Base-by-base conservation (phyloP, 1,284 basidiomycete species). In the Trametes hirsuta region DNA sequence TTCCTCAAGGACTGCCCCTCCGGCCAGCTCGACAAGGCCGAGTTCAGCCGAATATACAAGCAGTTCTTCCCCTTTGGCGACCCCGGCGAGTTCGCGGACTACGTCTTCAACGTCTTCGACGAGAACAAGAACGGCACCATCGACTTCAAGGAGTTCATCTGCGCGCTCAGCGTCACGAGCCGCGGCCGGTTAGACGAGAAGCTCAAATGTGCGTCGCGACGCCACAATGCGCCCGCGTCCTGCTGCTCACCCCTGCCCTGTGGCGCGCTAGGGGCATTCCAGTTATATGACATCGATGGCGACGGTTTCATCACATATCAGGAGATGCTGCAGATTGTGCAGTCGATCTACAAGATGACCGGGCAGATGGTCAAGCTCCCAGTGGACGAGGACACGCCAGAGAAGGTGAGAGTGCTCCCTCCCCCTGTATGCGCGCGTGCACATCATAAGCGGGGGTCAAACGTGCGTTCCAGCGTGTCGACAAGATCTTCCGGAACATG, bases 21-120 rank as follows among this genome's bases (percentile, higher is more conserved):
- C 4, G 97, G 97, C 46, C 92, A 95, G 70, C 87, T 99, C 68
- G 94, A 98, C 84, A 97, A 95, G 83, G 82, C 87, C 56, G 97
- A 97, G 76, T 99, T 99, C 77, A 86, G 91, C 72, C 91, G 93
- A 75, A 99, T 99, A 84, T 99, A 99, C 86, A 95, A 97, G 75
- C 97, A 99, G 75, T 97, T 99, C 90, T 98, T 98, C 83, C 97
- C 97, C 24, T 99, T 99, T 72, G 97, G 97, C 59, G 97, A 99
- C 76, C 97, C 97, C 4, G 88, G 83, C 59, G 93, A 97, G 74
- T 99, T 99, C 71, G 95, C 97, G 48, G 95, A 98, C 77, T 97
- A 97, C 74, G 97, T 99, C 67, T 99, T 99, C 83, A 97, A 98
- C 71, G 94, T 96, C 51, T 96, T 97, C 73, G 95, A 98, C 75